These are phyloP conservation scores for Dalechampia spathulata DNA, from an alignment of 441 rosid genomes.

Conservation along the genomic window DNA sequence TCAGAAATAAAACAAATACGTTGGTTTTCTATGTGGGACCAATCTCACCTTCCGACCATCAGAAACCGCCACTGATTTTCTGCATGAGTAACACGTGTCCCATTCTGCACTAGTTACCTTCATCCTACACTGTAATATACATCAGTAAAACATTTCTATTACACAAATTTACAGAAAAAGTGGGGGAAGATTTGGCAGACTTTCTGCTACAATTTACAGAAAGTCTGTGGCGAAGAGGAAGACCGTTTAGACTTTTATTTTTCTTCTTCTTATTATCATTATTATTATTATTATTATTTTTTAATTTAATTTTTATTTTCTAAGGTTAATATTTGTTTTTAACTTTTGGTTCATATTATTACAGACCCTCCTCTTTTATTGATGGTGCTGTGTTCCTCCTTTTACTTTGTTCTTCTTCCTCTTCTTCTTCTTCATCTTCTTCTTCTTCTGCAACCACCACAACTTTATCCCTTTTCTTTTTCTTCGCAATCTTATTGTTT, in stretches of 20 bases:
- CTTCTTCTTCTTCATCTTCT: too few species aligned
- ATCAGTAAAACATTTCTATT: too few species aligned
- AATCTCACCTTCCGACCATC: too few species aligned
- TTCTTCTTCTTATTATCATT: too few species aligned
- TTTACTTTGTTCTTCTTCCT: slow-evolving; percentile 30
- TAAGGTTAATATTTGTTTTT: too few species aligned
- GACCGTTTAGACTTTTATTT: slow-evolving; percentile 1
- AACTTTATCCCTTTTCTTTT: slow-evolving; percentile 28
- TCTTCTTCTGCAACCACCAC: slow-evolving; percentile 38
- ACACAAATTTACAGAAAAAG: too few species aligned
- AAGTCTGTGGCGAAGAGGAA: not conserved
- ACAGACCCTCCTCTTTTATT: slow-evolving; percentile 28
- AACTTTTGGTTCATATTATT: slow-evolving; percentile 15
- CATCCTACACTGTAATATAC: too few species aligned
- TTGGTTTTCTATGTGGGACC: too few species aligned
- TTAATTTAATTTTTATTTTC: not conserved
- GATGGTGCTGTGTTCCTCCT: slow-evolving; percentile 31
- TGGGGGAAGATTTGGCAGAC: slow-evolving; percentile 8
- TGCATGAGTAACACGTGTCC: too few species aligned
- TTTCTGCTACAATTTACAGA: slow-evolving; percentile 26
- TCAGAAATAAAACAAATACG: too few species aligned
- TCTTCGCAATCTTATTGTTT: slow-evolving; percentile 17
- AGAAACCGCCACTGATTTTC: too few species aligned
- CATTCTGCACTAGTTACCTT: too few species aligned
- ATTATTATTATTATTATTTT: not conserved